Evolutionary conservation across 345 rosid species (phyloP), one percentile per base, ranked within the genome.

Genomic region (Heritiera fomes): DNA sequence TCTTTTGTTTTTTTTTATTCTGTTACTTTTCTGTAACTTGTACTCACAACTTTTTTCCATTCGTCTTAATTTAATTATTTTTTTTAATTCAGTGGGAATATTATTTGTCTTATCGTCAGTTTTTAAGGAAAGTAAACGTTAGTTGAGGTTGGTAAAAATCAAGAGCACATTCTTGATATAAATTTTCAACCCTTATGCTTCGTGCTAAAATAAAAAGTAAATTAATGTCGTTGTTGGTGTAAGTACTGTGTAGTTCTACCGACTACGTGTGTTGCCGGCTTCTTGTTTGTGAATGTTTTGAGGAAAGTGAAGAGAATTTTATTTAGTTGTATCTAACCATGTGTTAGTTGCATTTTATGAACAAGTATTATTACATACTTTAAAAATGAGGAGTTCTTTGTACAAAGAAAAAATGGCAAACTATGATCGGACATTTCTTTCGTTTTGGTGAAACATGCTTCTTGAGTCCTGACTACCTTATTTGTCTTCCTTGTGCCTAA

Each of bases 131-230:
- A 15, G 23, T 7, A 17, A 17, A 64, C 40, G 13, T 66, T 15
- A 8, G 71, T 18, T 41, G 71, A 66, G 71, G 14, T 66, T 66
- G 49, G 30, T 41, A 17, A 66, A 41, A 66, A 66, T 66, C 13
- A 66, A 18, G 13, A 41, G 17, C 59, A 7, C 13, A 70, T 71
- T 30, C 15, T 10, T 49, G 15, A 3, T 49, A 14, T 49, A 8
- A 49, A 49, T 30, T 71, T 71, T 30, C 59, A 13, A 49, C 13
- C 32, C 13, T 70, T 47, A 20, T 49, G 8, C 10, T 20, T 68
- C 4, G 5, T 45, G 13, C 38, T 45, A n/a, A 68, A 20, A 71
- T 71, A 43, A 30, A 49, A 49, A 70, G 50, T 40, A 41, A 66
- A 70, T 70, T 71, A 49, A 7, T 15, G 41, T 40, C 14, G 41